A percentile compares a stretch with the other conserved stretches of the same genome.
Evolutionary conservation across 805 yeast genomes (phyloP).

Genomic region (Metschnikowia chrysomelidarum): DNA sequence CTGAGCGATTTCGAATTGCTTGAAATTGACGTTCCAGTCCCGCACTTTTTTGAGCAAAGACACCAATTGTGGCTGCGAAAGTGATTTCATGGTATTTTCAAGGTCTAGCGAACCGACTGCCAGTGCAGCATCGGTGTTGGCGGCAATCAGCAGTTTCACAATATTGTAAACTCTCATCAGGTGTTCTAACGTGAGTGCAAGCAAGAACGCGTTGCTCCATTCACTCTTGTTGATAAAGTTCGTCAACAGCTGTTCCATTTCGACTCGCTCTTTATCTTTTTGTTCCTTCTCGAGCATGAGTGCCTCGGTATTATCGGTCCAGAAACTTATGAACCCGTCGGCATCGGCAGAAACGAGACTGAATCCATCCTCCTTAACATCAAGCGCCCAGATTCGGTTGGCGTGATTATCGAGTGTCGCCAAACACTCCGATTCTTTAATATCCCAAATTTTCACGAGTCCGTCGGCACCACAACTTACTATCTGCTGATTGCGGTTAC

Average conservation of each 20-base stretch:
- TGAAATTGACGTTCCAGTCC: constrained; percentile 93
- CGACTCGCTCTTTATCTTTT: constrained; percentile 58
- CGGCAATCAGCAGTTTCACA: constrained; percentile 56
- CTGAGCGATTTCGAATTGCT: constrained; percentile 79
- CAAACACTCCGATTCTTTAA: constrained; percentile 61
- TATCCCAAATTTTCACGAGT: constrained; percentile 86
- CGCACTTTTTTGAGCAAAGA: constrained; percentile 71
- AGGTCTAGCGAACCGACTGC: constrained; percentile 55
- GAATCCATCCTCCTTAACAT: constrained; percentile 62
- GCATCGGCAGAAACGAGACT: constrained; percentile 87
- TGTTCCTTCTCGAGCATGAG: constrained; percentile 49
- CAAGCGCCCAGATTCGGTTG: constrained; percentile 92
- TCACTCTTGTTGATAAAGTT: constrained; percentile 70
- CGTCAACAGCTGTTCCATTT: constrained; percentile 83
- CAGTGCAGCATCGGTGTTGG: constrained; percentile 49
- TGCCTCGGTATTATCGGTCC: constrained; percentile 88
- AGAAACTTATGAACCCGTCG: constrained; percentile 84
- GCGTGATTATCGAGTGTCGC: constrained; percentile 88
- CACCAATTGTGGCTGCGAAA: constrained; percentile 59
- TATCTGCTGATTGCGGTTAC: constrained; percentile 64
- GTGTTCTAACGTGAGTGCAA: constrained; percentile 85
- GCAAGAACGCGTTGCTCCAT: constrained; percentile 84
- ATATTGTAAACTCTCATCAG: constrained; percentile 86
- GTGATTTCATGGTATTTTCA: constrained; percentile 57
- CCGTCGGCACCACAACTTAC: constrained; percentile 93